phyloP scores from a whole-genome alignment of 441 rosid genomes.

The Aquilaria agallochum region DNA sequence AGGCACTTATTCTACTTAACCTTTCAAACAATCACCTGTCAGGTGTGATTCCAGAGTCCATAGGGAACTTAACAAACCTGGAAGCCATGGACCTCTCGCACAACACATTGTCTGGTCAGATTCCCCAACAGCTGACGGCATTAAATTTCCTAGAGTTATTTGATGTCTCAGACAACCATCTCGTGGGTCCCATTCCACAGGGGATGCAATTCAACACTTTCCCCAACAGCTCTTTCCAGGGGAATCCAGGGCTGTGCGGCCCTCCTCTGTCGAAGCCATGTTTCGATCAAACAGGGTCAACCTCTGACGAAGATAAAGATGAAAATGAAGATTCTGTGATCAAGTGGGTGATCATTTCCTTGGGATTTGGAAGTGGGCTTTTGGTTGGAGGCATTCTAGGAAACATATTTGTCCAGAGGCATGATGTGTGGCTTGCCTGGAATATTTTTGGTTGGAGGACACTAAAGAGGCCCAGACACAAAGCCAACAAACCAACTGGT shows the following conservation, averaged over 20 bases:
- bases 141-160: conserved; percentile 17
- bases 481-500: no score
- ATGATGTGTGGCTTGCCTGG: no score
- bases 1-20: conserved; percentile 23
- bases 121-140: conserved; percentile 24
- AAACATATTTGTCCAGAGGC: no score
- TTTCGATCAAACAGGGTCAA: neutral
- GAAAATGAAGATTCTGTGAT: neutral
- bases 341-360: no score
- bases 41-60: conserved; percentile 19
- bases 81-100: conserved; percentile 34
- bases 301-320: neutral
- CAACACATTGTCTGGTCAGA: conserved; percentile 25
- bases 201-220: conserved; percentile 28
- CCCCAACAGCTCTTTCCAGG: conserved; percentile 11
- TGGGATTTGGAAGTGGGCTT: no score
- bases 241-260: conserved; percentile 19
- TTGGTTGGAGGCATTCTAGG: no score
- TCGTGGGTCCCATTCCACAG: conserved; percentile 29
- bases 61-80: conserved; percentile 13
- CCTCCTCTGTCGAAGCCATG: conserved; percentile 10
- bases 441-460: no score
- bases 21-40: conserved; percentile 30
- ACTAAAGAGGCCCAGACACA: no score
- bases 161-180: conserved; percentile 23